Percentiles rank a stretch among this genome's conserved stretches.
Conservation (phyloP, 176 grass and related monocot species). For the Puccinellia tenuiflora region DNA sequence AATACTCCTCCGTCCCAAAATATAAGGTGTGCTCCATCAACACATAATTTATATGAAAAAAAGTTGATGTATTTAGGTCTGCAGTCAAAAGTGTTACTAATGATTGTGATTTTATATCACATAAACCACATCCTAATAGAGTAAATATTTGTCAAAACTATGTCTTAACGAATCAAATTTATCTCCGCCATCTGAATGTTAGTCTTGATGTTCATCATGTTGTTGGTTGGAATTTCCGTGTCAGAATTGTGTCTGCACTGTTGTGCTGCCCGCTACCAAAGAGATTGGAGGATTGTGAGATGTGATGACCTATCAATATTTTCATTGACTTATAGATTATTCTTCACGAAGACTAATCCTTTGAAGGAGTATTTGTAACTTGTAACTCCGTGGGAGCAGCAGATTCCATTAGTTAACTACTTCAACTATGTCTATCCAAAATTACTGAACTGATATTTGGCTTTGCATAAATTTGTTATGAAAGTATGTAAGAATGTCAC, state of each 20-base stretch:
- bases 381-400: background rate
- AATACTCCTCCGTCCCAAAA: background rate
- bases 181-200: background rate
- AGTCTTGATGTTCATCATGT: background rate
- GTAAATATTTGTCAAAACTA: background rate
- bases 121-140: background rate
- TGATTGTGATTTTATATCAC: background rate
- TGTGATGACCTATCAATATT: slow-evolving; percentile 2
- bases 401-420: background rate
- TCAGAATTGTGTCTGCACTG: background rate
- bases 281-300: background rate
- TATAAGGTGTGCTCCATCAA: background rate
- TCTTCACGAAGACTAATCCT: background rate
- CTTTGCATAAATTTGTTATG: background rate
- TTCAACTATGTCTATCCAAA: background rate
- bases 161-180: background rate
- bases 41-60: background rate
- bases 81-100: background rate
- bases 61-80: background rate
- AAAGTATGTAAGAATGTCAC: background rate
- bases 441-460: slow-evolving; percentile 7
- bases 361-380: background rate
- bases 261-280: background rate
- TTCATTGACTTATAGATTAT: background rate
- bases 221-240: background rate